Percentiles rank a stretch among this genome's conserved stretches.
phyloP scores from a whole-genome alignment of 345 rosid species.

The Chamaenerion angustifolium region DNA sequence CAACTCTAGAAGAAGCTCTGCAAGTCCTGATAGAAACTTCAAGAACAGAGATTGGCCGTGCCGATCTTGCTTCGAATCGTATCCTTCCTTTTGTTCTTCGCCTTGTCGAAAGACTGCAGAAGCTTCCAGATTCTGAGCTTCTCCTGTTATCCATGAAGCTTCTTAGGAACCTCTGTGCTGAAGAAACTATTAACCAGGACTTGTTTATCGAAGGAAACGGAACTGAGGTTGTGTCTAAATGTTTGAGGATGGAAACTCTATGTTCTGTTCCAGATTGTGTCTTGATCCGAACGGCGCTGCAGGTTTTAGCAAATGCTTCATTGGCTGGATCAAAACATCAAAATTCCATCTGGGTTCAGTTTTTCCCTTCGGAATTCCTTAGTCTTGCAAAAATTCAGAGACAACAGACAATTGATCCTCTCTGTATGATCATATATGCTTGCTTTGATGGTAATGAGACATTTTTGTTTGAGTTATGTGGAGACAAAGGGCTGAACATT shows the following conservation, averaged over 20 bases:
- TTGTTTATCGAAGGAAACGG: conserved; percentile 37
- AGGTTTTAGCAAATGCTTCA: conserved; percentile 54
- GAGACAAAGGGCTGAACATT: conserved; percentile 28
- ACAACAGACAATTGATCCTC: conserved; percentile 49
- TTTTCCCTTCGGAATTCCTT: conserved; percentile 38
- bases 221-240: conserved; percentile 16
- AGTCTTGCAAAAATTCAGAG: conserved; percentile 29
- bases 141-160: conserved; percentile 37
- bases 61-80: conserved; percentile 43
- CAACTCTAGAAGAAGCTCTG: conserved; percentile 28
- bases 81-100: conserved; percentile 27
- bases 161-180: conserved; percentile 70
- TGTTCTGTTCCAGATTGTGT: conserved; percentile 23
- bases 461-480: conserved; percentile 29
- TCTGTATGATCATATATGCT: conserved; percentile 52
- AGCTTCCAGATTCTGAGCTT: conserved; percentile 14
- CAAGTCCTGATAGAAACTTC: conserved; percentile 34
- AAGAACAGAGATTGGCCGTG: conserved; percentile 33
- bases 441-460: conserved; percentile 44
- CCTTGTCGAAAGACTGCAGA: conserved; percentile 24
- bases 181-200: conserved; percentile 41
- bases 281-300: conserved; percentile 37
- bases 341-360: conserved; percentile 34
- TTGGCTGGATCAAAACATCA: conserved; percentile 55
- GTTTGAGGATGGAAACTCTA: conserved; percentile 14